Base-by-base conservation (phyloP, 2,329 filamentous ascomycete species). In the Gnomoniopsis sp. region DNA sequence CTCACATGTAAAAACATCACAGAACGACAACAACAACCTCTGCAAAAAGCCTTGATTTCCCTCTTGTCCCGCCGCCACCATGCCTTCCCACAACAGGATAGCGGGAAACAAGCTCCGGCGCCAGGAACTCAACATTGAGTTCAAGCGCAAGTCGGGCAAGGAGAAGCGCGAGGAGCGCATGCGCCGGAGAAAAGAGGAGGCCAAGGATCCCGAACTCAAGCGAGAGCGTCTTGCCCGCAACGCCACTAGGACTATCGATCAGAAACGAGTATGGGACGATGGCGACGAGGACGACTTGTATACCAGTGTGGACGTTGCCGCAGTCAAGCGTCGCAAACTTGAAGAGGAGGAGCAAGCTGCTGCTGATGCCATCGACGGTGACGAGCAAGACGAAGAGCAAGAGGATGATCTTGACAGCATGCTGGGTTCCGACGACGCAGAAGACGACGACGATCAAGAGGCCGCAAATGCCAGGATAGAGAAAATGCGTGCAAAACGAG, bases 251-350 rank as follows among this genome's bases (percentile, higher is more conserved):
- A 96, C 91, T 0, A 82, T 96, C 59, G 93, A 97, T 67, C 85
- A 87, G 67, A 96, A 96, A 79, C 86, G 95, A 71, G 86, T 91
- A 34, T 98, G 91, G 91, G 93, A 97, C 67, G 87, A 93, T 54
- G 83, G 84, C 52, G 87, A 87, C 50, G 73, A 80, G 51, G 84
- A 88, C 64, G 80, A 76, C 51, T 75, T 86, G 6, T 81, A 79
- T 62, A 75, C 75, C 15, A 75, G 77, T 64, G 82, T 87, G 34
- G 82, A 88, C 62, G 74, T 88, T 56, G 81, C 85, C 65, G 77
- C 82, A 67, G 70, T 86, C 65, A 87, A 84, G 75, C 77, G 79
- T 65, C 73, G 80, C 68, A 79, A 80, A 57, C 74, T 86, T 57
- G 79, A 82, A 62, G 71, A 74, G 63, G 73, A 75, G 51, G 79